These are phyloP conservation scores for Lyophyllum decastes DNA, from an alignment of 768 basidiomycete species.

Conservation along the genomic window DNA sequence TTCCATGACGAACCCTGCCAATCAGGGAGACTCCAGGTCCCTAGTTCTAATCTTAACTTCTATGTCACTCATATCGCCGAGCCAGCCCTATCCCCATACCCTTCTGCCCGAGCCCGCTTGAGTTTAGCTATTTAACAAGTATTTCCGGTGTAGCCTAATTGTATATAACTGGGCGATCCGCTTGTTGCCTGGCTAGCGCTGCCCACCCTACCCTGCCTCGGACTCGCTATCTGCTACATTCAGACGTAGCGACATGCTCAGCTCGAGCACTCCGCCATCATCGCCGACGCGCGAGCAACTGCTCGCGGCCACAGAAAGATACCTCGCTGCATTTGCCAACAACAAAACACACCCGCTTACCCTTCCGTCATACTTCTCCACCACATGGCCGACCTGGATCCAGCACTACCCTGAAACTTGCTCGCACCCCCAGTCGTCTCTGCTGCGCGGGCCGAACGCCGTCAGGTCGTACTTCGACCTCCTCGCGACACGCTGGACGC, in stretches of 20 bases:
- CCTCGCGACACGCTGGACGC: constrained; percentile 44
- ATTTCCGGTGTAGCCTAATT: constrained; percentile 8
- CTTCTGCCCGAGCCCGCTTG: constrained; percentile 39
- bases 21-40: neutral
- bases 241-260: constrained; percentile 1
- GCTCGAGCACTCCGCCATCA: constrained; percentile 1
- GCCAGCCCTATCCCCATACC: constrained; percentile 15
- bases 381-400: constrained; percentile 34
- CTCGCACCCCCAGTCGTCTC: constrained; percentile 32
- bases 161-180: constrained; percentile 24
- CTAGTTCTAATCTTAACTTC: constrained; percentile 13
- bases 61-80: constrained; percentile 13
- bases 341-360: constrained; percentile 30
- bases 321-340: constrained; percentile 38
- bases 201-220: too few species aligned
- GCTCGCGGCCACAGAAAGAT: constrained; percentile 31
- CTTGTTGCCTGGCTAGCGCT: neutral
- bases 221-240: neutral
- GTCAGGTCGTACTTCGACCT: constrained; percentile 53
- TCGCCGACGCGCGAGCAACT: constrained; percentile 30
- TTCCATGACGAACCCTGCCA: neutral
- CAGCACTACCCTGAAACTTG: constrained; percentile 41
- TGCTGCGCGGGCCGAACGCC: constrained; percentile 44
- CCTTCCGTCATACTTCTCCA: constrained; percentile 41
- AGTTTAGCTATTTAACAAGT: neutral